phyloP scores from a whole-genome alignment of 768 basidiomycete species.

The Leccinum pellstonianum region DNA sequence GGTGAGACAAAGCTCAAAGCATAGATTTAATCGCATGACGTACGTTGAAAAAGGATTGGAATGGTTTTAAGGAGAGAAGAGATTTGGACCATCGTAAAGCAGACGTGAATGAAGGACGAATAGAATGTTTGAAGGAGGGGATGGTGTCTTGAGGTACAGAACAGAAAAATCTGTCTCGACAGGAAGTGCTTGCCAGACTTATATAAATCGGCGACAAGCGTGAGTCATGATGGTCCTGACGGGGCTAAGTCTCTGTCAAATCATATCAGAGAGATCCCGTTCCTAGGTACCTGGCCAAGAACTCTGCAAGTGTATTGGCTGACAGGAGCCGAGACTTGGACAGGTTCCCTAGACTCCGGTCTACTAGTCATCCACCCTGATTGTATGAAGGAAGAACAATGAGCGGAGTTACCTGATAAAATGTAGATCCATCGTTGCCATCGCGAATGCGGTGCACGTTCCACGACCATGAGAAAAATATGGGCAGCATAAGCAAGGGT shows the following conservation, averaged over 20 bases:
- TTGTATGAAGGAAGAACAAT: neutral
- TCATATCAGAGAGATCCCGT: neutral
- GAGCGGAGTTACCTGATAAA: neutral
- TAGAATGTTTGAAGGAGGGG: neutral
- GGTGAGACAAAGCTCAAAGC: neutral
- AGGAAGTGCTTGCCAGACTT: neutral
- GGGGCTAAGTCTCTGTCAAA: neutral
- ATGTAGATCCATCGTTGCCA: neutral
- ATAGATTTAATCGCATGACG: neutral
- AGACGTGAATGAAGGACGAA: neutral
- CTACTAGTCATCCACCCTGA: no score
- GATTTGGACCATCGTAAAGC: slow-evolving; percentile 23
- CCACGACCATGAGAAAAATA: neutral
- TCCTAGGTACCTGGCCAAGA: neutral
- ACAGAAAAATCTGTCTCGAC: neutral
- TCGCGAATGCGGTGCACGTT: neutral
- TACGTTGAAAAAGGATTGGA: slow-evolving; percentile 16
- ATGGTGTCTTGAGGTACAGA: slow-evolving; percentile 3
- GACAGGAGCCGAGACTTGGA: neutral
- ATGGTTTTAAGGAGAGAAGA: slow-evolving; percentile 15
- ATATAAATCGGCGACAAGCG: neutral
- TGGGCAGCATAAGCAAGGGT: neutral
- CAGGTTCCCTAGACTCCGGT: neutral
- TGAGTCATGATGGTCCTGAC: neutral
- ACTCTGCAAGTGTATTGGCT: neutral